Evolutionary conservation across 495 filamentous ascomycete genomes (phyloP).

Genomic region (Penicillium ucsense): DNA sequence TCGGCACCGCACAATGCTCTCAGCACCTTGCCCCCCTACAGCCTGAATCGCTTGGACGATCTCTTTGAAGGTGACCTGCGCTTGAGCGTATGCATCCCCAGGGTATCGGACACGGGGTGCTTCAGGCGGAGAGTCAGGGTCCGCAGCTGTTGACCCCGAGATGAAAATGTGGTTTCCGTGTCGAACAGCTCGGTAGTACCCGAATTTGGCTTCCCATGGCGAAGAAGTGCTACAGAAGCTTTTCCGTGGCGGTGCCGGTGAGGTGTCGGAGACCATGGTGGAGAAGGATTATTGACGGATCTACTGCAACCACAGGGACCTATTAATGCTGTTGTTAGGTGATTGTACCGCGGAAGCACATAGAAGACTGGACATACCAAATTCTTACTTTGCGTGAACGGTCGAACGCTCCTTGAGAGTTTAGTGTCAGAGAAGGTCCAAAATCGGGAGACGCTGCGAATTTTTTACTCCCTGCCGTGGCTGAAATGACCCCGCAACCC

Average conservation of each 20-base stretch:
- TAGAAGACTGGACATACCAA: too few species aligned
- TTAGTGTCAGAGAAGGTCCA: too few species aligned
- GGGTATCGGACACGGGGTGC: conserved; percentile 29
- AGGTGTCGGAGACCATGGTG: not conserved
- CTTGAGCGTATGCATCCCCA: conserved; percentile 31
- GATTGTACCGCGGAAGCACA: too few species aligned
- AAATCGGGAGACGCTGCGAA: too few species aligned
- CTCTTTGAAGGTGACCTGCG: conserved; percentile 27
- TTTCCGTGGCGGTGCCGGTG: not conserved
- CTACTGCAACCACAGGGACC: too few species aligned
- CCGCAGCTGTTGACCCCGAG: conserved; percentile 36
- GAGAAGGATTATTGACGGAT: not conserved
- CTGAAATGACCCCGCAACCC: too few species aligned
- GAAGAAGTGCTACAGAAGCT: conserved; percentile 20
- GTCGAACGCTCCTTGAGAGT: too few species aligned
- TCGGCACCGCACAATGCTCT: conserved; percentile 29
- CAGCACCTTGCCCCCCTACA: conserved; percentile 29
- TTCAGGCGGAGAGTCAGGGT: conserved; percentile 20
- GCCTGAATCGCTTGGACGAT: conserved; percentile 30
- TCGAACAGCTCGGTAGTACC: conserved; percentile 39
- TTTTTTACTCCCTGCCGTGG: too few species aligned
- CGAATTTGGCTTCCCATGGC: conserved; percentile 34
- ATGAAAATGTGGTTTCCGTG: conserved; percentile 35
- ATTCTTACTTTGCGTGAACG: too few species aligned
- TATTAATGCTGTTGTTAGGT: too few species aligned